Conservation (phyloP, 192 early-diverging fungal genomes). For the Allomyces javanicus region DNA sequence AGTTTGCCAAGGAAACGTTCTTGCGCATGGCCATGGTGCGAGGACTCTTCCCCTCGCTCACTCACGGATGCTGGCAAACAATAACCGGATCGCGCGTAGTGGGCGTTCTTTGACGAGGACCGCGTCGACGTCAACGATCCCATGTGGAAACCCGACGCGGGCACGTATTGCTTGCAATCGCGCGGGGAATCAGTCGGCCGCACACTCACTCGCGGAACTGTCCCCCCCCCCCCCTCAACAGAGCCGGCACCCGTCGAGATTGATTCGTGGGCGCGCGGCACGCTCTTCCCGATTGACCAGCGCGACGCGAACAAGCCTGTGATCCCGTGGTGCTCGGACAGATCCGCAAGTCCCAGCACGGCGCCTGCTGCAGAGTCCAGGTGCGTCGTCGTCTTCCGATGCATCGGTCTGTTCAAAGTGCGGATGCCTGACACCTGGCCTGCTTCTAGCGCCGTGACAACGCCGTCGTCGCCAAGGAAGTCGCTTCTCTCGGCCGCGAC, state of each 20-base stretch:
- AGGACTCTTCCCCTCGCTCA: too few species aligned
- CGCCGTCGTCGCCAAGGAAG: too few species aligned
- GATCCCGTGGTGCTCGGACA: too few species aligned
- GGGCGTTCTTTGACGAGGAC: slow-evolving; percentile 28
- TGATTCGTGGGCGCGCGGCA: slow-evolving; percentile 10
- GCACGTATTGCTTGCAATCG: slow-evolving; percentile 4
- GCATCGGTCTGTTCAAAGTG: too few species aligned
- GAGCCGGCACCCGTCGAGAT: slow-evolving; percentile 1
- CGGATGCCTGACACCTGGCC: too few species aligned
- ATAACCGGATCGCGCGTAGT: slow-evolving; percentile 6
- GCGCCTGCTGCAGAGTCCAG: too few species aligned
- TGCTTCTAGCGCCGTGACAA: too few species aligned
- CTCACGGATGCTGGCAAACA: slow-evolving; percentile 1
- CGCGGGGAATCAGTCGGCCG: neutral
- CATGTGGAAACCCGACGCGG: slow-evolving; percentile 28
- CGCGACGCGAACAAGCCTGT: too few species aligned
- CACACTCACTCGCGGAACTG: neutral
- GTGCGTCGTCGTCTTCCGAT: too few species aligned
- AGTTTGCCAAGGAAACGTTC: slow-evolving; percentile 22
- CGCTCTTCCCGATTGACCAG: slow-evolving; percentile 2
- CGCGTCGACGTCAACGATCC: slow-evolving; percentile 14
- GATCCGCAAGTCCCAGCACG: too few species aligned
- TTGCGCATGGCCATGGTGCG: slow-evolving; percentile 13
- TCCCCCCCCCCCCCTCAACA: neutral
- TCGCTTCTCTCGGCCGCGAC: too few species aligned